These are phyloP conservation scores for Chlamydomonas sp. DNA, from an alignment of 139 green algal genomes.

Conservation along the genomic window DNA sequence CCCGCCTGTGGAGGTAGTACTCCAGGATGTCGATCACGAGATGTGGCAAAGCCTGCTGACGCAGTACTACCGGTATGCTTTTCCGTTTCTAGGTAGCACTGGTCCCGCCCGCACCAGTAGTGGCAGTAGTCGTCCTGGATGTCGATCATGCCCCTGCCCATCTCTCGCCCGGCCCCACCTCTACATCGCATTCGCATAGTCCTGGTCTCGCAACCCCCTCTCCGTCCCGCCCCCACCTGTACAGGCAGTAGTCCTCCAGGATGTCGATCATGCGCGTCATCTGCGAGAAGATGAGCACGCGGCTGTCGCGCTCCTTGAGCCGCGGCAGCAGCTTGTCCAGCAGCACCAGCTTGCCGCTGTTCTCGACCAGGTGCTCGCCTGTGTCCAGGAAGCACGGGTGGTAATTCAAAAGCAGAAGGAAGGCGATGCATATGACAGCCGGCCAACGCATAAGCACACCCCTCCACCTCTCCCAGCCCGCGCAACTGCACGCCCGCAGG, in stretches of 20 bases:
- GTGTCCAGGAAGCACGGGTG: not conserved
- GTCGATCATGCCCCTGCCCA: no score
- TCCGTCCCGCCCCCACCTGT: constrained; percentile 38
- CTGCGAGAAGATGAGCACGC: constrained; percentile 90
- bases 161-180: no score
- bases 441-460: no score
- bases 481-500: no score
- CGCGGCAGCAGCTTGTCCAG: constrained; percentile 93
- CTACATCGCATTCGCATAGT: no score
- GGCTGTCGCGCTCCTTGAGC: constrained; percentile 85
- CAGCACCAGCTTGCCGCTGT: constrained; percentile 89
- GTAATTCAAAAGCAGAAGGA: not conserved
- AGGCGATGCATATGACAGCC: no score
- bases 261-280: constrained; percentile 98
- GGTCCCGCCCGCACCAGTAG: no score
- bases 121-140: no score
- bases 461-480: no score
- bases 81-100: no score
- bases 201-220: not conserved
- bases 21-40: constrained; percentile 96
- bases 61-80: no score
- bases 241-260: constrained; percentile 96
- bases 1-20: constrained; percentile 86
- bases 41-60: no score
- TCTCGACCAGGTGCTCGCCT: constrained; percentile 77